These are phyloP conservation scores for Backusella psychrophila DNA, from an alignment of 192 early-diverging fungal species.

Conservation along the genomic window DNA sequence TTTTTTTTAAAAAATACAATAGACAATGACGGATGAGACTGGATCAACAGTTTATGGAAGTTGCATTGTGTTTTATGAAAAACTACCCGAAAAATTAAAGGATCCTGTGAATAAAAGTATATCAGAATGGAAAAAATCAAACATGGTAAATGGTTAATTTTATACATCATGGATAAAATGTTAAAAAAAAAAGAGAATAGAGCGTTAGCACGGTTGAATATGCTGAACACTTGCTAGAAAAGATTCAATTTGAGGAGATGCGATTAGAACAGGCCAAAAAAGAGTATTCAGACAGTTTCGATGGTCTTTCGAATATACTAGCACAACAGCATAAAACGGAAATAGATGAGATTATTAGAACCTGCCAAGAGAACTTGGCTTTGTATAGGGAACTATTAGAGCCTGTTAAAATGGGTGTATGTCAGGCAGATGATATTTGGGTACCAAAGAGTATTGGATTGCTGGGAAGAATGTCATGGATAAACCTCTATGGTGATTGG, in stretches of 20 bases:
- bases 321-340: constrained; percentile 37
- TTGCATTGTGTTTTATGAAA: constrained; percentile 31
- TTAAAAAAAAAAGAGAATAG: constrained; percentile 2
- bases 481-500: constrained; percentile 77
- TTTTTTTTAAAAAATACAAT: not conserved
- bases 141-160: constrained; percentile 17
- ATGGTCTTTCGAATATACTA: constrained; percentile 1
- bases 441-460: constrained; percentile 67
- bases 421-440: constrained; percentile 64
- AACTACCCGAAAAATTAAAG: constrained; percentile 8
- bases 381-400: constrained; percentile 63
- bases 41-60: constrained; percentile 28
- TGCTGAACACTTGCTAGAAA: constrained; percentile 27
- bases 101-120: constrained; percentile 17
- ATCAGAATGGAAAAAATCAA: constrained; percentile 14
- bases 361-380: constrained; percentile 56
- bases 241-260: constrained; percentile 20
- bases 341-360: constrained; percentile 39
- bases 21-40: constrained; percentile 36
- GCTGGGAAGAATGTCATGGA: constrained; percentile 70
- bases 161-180: not conserved
- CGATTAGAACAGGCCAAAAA: constrained; percentile 7
- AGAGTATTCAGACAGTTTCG: not conserved
- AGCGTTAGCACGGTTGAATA: constrained; percentile 34
- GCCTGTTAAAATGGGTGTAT: constrained; percentile 52